Evolutionary conservation across 2,329 filamentous ascomycete genomes (phyloP), one percentile per base, ranked within the genome.

Genomic region (Penicillium carneum): DNA sequence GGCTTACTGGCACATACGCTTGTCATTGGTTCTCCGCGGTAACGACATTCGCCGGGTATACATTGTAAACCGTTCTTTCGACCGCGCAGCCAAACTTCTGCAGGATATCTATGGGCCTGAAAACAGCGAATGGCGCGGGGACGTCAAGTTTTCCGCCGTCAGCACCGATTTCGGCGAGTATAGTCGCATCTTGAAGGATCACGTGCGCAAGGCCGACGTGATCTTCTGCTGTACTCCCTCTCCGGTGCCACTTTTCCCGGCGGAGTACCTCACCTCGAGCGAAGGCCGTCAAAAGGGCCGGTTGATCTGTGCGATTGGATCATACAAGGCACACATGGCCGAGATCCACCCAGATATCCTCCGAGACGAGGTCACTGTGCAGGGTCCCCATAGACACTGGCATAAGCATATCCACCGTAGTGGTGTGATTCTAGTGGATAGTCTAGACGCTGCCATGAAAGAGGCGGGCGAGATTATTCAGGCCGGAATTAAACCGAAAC

Each of bases 1-100:
- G 80, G 94, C 94, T 12, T 96, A 94, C 80, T 98, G 93, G 93
- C 94, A 97, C 75, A 87, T 96, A 45, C 89, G 93, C 0, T 84
- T 98, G 4, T 89, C 93, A 0, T 84, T 98, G 65, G 83, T 95
- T 51, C 71, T 83, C 33, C 89, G 85, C 1, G 82, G 83, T 0
- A 72, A 80, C 47, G 91, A 92, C 20, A 89, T 97, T 69, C 88
- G 89, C 69, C 87, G 90, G 61, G 85, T 97, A 49, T 89, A 94
- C 78, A 89, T 97, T 71, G 88, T 97, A 74, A 96, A 93, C 72
- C 88, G 91, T 36, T 80, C 78, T 2, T 82, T 82, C 56, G 77
- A 80, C 12, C 77, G 79, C 3, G 78, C 79, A 1, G 77, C 79
- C 31, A 62, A 72, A 20, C 77, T 87, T 48, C 76, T 88, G 48